A percentile compares a stretch with the other conserved stretches of the same genome.
Evolutionary conservation across 768 basidiomycete species (phyloP).

Genomic region (Suillus weaverae): DNA sequence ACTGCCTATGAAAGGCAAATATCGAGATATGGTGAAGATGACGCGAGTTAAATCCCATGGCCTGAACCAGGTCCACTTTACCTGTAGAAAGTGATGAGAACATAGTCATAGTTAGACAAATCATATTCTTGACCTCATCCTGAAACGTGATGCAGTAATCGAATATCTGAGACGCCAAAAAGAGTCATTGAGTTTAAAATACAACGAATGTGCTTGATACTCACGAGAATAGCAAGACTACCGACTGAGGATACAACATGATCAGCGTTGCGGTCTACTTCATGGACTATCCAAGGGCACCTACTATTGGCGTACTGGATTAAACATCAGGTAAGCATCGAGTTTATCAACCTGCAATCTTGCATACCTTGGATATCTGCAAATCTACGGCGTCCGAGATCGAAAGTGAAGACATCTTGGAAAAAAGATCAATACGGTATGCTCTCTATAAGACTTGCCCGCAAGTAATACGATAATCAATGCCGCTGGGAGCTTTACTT

Average conservation of each 20-base stretch:
- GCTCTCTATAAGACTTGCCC: background rate
- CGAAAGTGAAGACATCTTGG: constrained; percentile 1
- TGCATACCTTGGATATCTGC: constrained; percentile 15
- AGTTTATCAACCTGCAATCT: background rate
- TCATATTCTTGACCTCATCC: constrained; percentile 3
- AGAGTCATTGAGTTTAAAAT: background rate
- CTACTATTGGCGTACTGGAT: constrained; percentile 17
- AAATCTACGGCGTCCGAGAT: constrained; percentile 10
- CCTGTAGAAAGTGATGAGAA: constrained; percentile 7
- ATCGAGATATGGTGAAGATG: constrained; percentile 20
- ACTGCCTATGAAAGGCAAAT: constrained; percentile 16
- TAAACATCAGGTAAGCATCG: background rate
- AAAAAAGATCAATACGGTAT: background rate
- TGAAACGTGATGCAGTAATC: constrained; percentile 12
- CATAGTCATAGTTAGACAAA: background rate
- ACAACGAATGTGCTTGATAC: background rate
- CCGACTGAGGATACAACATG: constrained; percentile 9
- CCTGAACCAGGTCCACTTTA: constrained; percentile 18
- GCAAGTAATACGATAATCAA: background rate
- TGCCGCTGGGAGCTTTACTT: background rate
- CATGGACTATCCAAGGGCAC: background rate
- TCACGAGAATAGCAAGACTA: constrained; percentile 19
- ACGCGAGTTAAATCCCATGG: constrained; percentile 15
- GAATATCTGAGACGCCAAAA: constrained; percentile 4
- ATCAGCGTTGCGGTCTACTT: background rate